Base-by-base conservation (phyloP, 192 early-diverging fungal species). In the Mortierella alpina region DNA sequence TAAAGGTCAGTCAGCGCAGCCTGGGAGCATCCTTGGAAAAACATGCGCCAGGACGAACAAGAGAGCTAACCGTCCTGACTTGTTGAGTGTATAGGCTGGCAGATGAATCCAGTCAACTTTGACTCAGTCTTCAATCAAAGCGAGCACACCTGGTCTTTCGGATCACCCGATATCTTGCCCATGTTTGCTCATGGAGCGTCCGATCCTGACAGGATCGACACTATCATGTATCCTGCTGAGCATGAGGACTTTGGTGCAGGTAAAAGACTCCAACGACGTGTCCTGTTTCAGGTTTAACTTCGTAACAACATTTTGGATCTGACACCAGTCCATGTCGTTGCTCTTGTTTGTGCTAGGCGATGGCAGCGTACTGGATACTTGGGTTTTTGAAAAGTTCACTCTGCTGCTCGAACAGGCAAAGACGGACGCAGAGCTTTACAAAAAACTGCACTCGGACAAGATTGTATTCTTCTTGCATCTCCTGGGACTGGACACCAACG, bases 21-120 rank as follows among this genome's bases (percentile, higher is more conserved):
- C 31, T 14, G 18, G 41, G 18, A 18, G 48, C 13, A 65, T 59
- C 51, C 17, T 15, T 20, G 17, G 5, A 8, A 20, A 13, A 62
- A 15, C 2, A 10, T 56, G 7, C 20, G n/a, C 18, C 8, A 2
- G 15, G 2, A 56, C 17, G 22, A 12, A 56, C 54, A 56, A 9
- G 14, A 20, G 11, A 20, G 8, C 53, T 15, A 22, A 20, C 54
- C n/a, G 9, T 22, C 20, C 2, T 2, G 22, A 51, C 46, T 48
- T 31, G 17, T 52, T 14, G 14, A 51, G 60, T 47, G 17, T 50
- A 14, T 56, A 94, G 93, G 96, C 10, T 98, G 97, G 97, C 95
- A 95, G 80, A 95, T 93, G 91, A 98, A 97, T 83, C 96, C 96
- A 4, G 96, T 98, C 47, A 92, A 97, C 82, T 98, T 97, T 83